Base-by-base conservation (phyloP, 768 basidiomycete genomes). In the Nidularia pulvinata region DNA sequence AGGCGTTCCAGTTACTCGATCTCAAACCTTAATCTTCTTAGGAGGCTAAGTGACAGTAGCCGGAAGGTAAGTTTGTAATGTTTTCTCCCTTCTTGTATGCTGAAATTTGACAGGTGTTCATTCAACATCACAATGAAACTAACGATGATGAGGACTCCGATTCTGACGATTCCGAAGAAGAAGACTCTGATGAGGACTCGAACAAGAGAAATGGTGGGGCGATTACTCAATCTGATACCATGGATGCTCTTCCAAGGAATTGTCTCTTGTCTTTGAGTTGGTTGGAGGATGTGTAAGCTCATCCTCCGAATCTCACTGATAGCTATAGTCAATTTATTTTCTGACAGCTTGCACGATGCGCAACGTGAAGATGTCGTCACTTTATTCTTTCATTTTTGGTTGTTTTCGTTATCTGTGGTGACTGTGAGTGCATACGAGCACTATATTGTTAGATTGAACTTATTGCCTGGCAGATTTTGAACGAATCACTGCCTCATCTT, bases 401-500 rank as follows among this genome's bases (percentile, higher is more conserved):
- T 81, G 33, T 67, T 83, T 35, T 63, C 72, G 2, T 57, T 82
- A 43, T 74, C 77, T 7, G 45, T 80, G 30, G 62, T 77, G 30
- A 78, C 82, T 37, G 82, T 82, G 58, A 42, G 77, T 61, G 13
- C 13, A 43, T 13, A 14, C 50, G 11, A 13, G 4, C 37, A 13
- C 49, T 25, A 30, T 32, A 44, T 49, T n/a, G 39, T 16, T 5
- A 36, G 16, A 33, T 19, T 22, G 30, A 51, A 53, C 46, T 56
- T 50, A 32, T 11, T 48, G 43, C 6, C 32, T 11, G 52, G 33
- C 50, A 83, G 82, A 67, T 84, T 43, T 53, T 81, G 47, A 75
- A 72, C 50, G 80, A 83, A 59, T 81, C 80, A 0, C 69, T 80
- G 36, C 82, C 82, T 5, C 80, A 82, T 57, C 67, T 83, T 42